Base-by-base conservation (phyloP, 2,329 filamentous ascomycete genomes). In the Paracamarosporium sp. region DNA sequence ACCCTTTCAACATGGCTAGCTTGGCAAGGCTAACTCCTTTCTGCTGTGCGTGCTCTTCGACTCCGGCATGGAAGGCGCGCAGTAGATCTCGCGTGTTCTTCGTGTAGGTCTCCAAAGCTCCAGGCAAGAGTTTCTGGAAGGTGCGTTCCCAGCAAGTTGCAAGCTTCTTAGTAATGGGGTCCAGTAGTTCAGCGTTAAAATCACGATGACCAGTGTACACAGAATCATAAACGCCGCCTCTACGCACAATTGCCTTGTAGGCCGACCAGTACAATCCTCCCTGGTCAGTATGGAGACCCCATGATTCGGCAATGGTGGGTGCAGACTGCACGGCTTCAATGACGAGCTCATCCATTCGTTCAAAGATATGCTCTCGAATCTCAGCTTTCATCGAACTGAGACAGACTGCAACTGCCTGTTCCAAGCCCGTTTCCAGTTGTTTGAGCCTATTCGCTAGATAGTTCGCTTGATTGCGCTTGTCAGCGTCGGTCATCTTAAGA, bases 191-290 rank as follows among this genome's bases (percentile, higher is more conserved):
- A 1, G 63, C 61, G 56, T 80, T 80, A 66, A 80, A 80, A 57
- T 81, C 76, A 50, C 76, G 76, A 7, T 63, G 56, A 25, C 80
- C 80, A 30, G 71, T 66, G 13, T 53, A 50, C 5, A 56, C 36
- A 50, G 79, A 79, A 2, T 71, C 64, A 62, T 74, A 86, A 2
- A 78, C 76, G 5, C 83, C 86, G 53, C 80, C 64, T 43, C 85
- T 78, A 38, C 82, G 76, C 50, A 82, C 82, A 2, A 83, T 79
- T 9, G 86, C 86, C 68, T 82, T 85, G 63, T 88, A 88, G 0
- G 86, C 87, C 2, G 72, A 25, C 74, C 76, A 88, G 31, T 68
- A 63, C 12, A 85, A 69, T 1, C 84, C 85, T 11, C 84, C 84
- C 30, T 73, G 67, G 13, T 60, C 35, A 28, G 70, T 76, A 57